These are phyloP conservation scores for Potentilla sterilis DNA, from an alignment of 306 rosid species.

Conservation along the genomic window DNA sequence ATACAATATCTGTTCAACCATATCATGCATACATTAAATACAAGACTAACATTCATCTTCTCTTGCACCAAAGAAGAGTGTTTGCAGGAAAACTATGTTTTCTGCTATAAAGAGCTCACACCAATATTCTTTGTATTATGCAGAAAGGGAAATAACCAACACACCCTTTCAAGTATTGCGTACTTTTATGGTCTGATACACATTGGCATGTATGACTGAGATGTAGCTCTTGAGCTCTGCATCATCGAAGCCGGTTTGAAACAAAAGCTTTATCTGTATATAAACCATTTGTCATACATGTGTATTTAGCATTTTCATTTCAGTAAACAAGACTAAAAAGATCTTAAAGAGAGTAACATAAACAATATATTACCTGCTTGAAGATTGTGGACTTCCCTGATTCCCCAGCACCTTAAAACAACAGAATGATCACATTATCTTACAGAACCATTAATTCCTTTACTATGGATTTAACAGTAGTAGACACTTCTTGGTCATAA, in stretches of 20 bases:
- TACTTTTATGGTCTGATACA: slow-evolving; percentile 99
- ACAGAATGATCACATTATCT: slow-evolving; percentile 11
- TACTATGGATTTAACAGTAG: background rate
- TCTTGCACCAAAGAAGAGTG: slow-evolving; percentile 2
- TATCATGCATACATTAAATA: slow-evolving; percentile 16
- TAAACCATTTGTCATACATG: slow-evolving; percentile 1
- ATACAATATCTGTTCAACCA: slow-evolving; percentile 64
- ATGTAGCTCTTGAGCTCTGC: slow-evolving; percentile 88
- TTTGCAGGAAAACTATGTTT: slow-evolving; percentile 24
- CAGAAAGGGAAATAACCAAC: slow-evolving; percentile 87
- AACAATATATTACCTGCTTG: slow-evolving; percentile 69
- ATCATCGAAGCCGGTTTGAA: slow-evolving; percentile 97
- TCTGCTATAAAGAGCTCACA: slow-evolving; percentile 34
- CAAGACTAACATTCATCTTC: slow-evolving; percentile 24
- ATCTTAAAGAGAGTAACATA: slow-evolving; percentile 16
- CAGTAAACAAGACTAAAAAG: slow-evolving; percentile 3
- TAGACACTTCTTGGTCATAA: slow-evolving; percentile 13
- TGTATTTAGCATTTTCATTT: slow-evolving; percentile 15
- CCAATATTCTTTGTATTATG: slow-evolving; percentile 43
- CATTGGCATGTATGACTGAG: slow-evolving; percentile 96
- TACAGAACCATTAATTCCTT: background rate
- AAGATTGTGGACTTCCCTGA: slow-evolving; percentile 95
- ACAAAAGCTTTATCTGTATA: slow-evolving; percentile 86
- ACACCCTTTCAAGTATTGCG: slow-evolving; percentile 99
- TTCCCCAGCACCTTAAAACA: slow-evolving; percentile 79